Base-by-base conservation (phyloP, 1,139 yeast species). In the Suhomyces terraborum region DNA sequence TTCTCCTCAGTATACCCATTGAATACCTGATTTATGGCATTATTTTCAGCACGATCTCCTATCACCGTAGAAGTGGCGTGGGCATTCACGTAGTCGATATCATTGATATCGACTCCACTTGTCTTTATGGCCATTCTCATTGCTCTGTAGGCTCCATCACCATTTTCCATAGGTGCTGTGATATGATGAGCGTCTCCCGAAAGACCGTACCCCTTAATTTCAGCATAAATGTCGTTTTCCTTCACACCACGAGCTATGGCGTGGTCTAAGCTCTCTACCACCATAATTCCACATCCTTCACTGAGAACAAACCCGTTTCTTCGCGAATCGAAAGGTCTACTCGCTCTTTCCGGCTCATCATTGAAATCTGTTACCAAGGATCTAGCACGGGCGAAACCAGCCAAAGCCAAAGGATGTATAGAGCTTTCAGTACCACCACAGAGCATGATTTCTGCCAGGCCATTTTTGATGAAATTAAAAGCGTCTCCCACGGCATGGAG, bases 401-500 rank as follows among this genome's bases (percentile, higher is more conserved):
- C 87, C 18, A 94, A 68, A 1, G 96, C 84, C 35, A 91, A 58
- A 1, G 98, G 98, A 58, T 89, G 95, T 8, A 89, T 69, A 8
- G 89, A 78, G 3, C 95, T 83, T 58, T 94, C 99, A 2, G 96
- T 71, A 1, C 97, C 95, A 12, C 98, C 98, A 14, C 96, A 94
- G 2, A 94, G 73, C 82, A 91, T 88, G 7, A 84, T 86, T 50
- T 89, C 83, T 7, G 94, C 88, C 66, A 85, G 85, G 2, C 88
- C 95, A 45, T 82, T 80, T 47, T 74, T 69, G 45, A 94, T 87
- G 58, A 89, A 84, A 52, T 91, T 79, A 51, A 73, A 79, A 0
- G 96, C 97, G 58, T 94, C 99, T 2, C 98, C 98, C 42, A 94
- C 83, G 0, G 97, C 79, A 57, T 93, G 95, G 22, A 87, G 78